Percentiles rank a stretch among this genome's conserved stretches.
phyloP scores from a whole-genome alignment of 208 protist species.

The Trypanosoma avium region DNA sequence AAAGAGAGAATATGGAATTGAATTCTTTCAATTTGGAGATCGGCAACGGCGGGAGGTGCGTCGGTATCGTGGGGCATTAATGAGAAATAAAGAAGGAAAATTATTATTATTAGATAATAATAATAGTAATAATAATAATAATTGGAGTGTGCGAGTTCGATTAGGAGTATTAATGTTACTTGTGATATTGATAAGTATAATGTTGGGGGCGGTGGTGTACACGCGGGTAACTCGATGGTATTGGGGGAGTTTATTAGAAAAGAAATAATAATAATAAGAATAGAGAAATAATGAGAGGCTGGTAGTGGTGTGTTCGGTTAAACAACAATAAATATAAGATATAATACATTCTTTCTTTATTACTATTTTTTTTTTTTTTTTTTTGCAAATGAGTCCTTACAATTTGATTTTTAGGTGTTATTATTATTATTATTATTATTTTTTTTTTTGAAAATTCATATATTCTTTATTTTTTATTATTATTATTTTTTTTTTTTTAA shows the following conservation, averaged over 20 bases:
- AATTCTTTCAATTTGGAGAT: conserved; percentile 81
- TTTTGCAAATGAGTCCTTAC: too few species aligned
- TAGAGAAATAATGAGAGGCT: neutral
- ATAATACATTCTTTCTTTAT: neutral
- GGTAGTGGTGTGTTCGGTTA: too few species aligned
- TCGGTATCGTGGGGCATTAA: conserved; percentile 52
- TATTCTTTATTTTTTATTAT: too few species aligned
- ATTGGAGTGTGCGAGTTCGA: too few species aligned
- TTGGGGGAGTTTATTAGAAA: neutral
- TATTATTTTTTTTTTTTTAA: too few species aligned
- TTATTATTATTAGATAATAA: too few species aligned
- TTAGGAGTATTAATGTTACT: conserved; percentile 34
- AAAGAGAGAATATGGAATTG: conserved; percentile 70
- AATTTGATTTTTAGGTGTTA: too few species aligned
- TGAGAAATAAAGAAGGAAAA: too few species aligned
- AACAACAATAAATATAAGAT: too few species aligned
- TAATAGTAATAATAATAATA: too few species aligned
- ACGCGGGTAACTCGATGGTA: neutral
- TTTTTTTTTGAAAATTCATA: too few species aligned
- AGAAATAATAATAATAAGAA: conserved; percentile 9
- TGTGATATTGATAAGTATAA: conserved; percentile 18
- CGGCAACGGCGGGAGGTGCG: conserved; percentile 45
- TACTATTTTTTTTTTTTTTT: conserved; percentile 16
- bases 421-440: too few species aligned
- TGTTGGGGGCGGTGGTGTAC: conserved; percentile 23